Percentiles rank a stretch among this genome's conserved stretches.
These are phyloP conservation scores for Aureobasidium sp. DNA, from an alignment of 2,329 filamentous ascomycete species.

Conservation along the genomic window DNA sequence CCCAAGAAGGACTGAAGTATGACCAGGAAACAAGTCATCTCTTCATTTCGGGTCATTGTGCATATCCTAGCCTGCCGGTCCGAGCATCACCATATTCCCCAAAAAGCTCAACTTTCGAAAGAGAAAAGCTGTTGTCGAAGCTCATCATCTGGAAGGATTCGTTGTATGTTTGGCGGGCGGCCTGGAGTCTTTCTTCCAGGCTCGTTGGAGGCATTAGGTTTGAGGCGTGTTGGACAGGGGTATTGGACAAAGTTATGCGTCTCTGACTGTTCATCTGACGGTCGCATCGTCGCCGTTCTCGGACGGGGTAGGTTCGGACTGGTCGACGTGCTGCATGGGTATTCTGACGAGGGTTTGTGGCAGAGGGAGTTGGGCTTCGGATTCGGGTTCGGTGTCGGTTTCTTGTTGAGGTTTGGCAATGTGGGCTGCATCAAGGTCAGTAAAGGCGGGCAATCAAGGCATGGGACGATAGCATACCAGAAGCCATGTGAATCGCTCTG, in stretches of 20 bases:
- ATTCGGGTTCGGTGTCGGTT: conserved; percentile 34
- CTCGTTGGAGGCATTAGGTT: not conserved
- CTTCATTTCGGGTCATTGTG: not conserved
- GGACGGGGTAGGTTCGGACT: conserved; percentile 22
- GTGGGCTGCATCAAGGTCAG: conserved; percentile 47
- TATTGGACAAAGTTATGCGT: not conserved
- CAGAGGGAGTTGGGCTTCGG: conserved; percentile 44
- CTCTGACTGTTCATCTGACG: conserved; percentile 8
- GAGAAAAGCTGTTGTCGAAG: not conserved
- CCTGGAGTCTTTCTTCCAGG: no score
- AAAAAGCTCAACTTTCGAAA: not conserved
- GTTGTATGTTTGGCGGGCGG: not conserved
- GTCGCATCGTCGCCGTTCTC: conserved; percentile 18
- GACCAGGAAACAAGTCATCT: not conserved
- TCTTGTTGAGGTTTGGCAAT: conserved; percentile 44
- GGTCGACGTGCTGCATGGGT: conserved; percentile 58
- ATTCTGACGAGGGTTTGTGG: conserved; percentile 79
- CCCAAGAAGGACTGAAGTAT: not conserved
- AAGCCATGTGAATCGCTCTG: conserved; percentile 77
- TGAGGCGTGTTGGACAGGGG: not conserved
- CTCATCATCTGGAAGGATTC: not conserved
- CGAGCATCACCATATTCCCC: not conserved
- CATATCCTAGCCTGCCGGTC: not conserved
- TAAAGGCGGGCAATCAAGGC: not conserved
- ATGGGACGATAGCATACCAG: conserved; percentile 43